Evolutionary conservation across 768 basidiomycete genomes (phyloP).

Genomic region (Calvatia gigantea): DNA sequence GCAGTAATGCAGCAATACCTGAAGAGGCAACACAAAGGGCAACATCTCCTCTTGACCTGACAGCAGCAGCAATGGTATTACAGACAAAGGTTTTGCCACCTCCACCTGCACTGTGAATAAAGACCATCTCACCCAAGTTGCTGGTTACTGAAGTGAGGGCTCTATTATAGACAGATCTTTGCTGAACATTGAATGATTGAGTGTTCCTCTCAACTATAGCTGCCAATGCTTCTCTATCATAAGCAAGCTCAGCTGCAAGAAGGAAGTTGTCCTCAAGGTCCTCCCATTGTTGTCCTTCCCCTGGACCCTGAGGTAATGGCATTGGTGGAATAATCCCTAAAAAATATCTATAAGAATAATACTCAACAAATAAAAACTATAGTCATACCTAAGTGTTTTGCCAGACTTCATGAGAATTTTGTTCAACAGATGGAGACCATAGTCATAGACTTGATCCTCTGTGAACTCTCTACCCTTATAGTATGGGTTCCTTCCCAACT

Average conservation of each 20-base stretch:
- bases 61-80: constrained; percentile 27
- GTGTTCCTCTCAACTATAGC: neutral
- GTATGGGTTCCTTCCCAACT: constrained; percentile 13
- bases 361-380: too few species aligned
- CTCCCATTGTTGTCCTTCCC: constrained; percentile 28
- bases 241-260: constrained; percentile 30
- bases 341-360: too few species aligned
- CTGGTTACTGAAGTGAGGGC: constrained; percentile 24
- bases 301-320: constrained; percentile 26
- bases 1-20: constrained; percentile 30
- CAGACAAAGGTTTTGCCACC: constrained; percentile 45
- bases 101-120: constrained; percentile 39
- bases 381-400: constrained; percentile 11
- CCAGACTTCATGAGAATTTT: constrained; percentile 23
- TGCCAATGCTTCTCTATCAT: constrained; percentile 15
- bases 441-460: constrained; percentile 32
- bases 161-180: constrained; percentile 22
- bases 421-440: constrained; percentile 34
- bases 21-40: constrained; percentile 49
- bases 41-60: constrained; percentile 26
- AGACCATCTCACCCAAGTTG: constrained; percentile 25
- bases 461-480: constrained; percentile 10
- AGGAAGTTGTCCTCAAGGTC: constrained; percentile 19
- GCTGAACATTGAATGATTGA: constrained; percentile 23
- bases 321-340: constrained; percentile 27